Conservation (phyloP, 2,329 filamentous ascomycete species). For the Thielaviopsis populi region DNA sequence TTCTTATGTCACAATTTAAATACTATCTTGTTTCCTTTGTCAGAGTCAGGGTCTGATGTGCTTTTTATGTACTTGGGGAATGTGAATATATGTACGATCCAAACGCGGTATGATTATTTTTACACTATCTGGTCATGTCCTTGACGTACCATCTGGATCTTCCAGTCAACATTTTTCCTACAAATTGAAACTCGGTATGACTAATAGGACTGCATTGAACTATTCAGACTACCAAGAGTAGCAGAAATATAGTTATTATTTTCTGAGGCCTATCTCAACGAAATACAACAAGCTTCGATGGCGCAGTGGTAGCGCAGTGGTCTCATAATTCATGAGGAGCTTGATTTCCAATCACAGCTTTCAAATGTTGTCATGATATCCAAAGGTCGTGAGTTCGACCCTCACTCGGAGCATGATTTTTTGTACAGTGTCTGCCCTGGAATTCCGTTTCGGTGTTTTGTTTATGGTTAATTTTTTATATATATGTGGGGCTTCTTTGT, state of each 20-base stretch:
- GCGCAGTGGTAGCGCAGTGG: constrained; percentile 18
- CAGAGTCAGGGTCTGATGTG: background rate
- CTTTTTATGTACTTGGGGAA: background rate
- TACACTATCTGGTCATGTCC: background rate
- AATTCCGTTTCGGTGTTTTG: background rate
- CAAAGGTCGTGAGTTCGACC: constrained; percentile 19
- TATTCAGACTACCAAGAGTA: background rate
- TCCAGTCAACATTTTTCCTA: too few species aligned
- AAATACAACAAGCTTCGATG: constrained; percentile 16
- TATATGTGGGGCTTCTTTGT: too few species aligned
- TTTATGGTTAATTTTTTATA: too few species aligned
- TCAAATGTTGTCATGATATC: constrained; percentile 10
- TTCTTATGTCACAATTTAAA: background rate
- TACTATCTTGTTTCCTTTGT: background rate
- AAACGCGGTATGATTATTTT: too few species aligned
- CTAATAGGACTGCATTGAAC: too few species aligned
- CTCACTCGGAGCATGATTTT: constrained; percentile 16
- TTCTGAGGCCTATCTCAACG: background rate
- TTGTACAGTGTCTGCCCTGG: background rate
- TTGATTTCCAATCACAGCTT: constrained; percentile 7
- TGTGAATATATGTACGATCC: background rate
- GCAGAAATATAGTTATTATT: background rate
- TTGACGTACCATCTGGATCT: background rate
- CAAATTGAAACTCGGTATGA: too few species aligned
- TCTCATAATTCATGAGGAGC: constrained; percentile 17